A percentile compares a stretch with the other conserved stretches of the same genome.
Conservation (phyloP, 768 basidiomycete species). For the Mycena capillaripes region DNA sequence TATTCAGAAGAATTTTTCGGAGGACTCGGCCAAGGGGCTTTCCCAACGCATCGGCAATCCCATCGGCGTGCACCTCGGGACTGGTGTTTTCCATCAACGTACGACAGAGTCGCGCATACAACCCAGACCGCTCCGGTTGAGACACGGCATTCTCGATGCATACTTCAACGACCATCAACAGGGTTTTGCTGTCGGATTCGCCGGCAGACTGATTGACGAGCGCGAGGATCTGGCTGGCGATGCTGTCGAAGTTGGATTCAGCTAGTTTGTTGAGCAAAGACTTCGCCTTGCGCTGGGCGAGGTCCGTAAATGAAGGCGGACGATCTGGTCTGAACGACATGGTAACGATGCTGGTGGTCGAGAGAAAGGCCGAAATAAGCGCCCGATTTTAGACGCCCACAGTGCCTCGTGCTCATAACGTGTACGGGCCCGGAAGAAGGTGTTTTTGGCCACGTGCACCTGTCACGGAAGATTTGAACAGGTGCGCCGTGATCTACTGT, state of each 20-base stretch:
- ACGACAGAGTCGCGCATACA: conserved; percentile 95
- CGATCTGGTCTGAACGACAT: too few relatives aligned
- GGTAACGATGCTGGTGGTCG: too few relatives aligned
- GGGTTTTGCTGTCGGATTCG: background rate
- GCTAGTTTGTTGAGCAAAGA: background rate
- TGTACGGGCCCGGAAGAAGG: too few relatives aligned
- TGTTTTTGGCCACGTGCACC: too few relatives aligned
- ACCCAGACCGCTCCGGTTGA: conserved; percentile 91
- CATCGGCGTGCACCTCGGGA: conserved; percentile 80
- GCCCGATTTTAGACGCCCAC: too few relatives aligned
- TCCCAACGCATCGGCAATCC: conserved; percentile 70
- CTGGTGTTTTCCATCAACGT: conserved; percentile 96
- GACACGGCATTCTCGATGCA: conserved; percentile 60
- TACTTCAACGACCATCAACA: background rate
- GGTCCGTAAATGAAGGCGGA: too few relatives aligned
- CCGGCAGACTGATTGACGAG: background rate
- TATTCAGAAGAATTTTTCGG: conserved; percentile 94
- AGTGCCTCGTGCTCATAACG: too few relatives aligned
- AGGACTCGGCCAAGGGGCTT: conserved; percentile 91
- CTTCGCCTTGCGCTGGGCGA: background rate
- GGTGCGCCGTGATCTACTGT: too few relatives aligned
- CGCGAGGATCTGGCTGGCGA: background rate
- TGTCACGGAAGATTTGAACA: too few relatives aligned
- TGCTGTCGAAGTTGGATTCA: background rate
- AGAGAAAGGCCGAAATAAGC: too few relatives aligned